Base-by-base conservation (phyloP, 192 early-diverging fungal genomes). In the Linnemannia schmuckeri region DNA sequence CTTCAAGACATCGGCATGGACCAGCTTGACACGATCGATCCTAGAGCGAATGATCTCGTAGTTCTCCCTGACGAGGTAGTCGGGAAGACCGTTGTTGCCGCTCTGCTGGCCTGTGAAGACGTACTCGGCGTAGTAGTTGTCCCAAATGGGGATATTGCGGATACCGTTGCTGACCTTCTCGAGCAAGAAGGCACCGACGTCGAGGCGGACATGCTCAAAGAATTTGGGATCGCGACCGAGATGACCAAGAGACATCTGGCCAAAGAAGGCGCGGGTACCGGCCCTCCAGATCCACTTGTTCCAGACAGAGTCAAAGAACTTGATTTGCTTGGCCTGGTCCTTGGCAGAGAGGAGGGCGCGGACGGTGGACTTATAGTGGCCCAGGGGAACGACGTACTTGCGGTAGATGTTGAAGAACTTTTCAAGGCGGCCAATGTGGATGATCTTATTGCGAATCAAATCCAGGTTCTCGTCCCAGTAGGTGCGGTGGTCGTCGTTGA, bases 391-490 rank as follows among this genome's bases (percentile, higher is more conserved):
- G 54, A 87, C 61, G 54, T 81, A 87, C 47, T 81, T 77, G 47
- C 85, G 75, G 76, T 87, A 87, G 46, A 87, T 42, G 3, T 68
- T 73, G 57, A 87, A 87, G 72, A 87, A 87, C 68, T 81, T 81
- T 33, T 87, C 85, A 33, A 87, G 80, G 4, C 85, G 85, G 24
- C 85, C 85, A 38, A 87, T 81, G 54, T 87, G 85, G 24, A 87
- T 87, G 71, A 87, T 87, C 72, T 81, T 87, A 22, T 78, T 61
- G 24, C 72, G 76, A 68, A 87, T 87, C 72, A 87, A 37, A 37
- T 87, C 85, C 76, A 87, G 27, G 76, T 87, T 70, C 72, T 81
- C 66, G 57, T 87, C 85, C 85, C 85, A 87, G 76, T 87, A 87
- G 1, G 37, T 27, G n/a, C 85, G 70, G 52, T 87, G 78, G 22